Evolutionary conservation across 768 basidiomycete genomes (phyloP).

Genomic region (Boletales sp.): DNA sequence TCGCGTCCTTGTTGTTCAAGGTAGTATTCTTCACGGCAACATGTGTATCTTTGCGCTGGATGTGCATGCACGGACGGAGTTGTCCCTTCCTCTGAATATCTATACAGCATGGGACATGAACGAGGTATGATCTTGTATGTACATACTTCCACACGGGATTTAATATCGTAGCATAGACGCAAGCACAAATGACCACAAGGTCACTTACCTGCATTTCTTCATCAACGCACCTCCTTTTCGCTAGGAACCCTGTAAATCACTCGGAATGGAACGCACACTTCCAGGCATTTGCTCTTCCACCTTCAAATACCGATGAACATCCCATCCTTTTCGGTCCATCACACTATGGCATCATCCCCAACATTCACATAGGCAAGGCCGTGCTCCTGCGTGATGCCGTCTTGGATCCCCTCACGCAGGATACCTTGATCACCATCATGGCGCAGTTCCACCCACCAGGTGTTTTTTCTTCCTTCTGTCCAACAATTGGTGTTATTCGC

Average conservation of each 20-base stretch:
- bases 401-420: too few relatives aligned
- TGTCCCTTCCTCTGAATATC: slow-evolving; percentile 1
- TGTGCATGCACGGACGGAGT: slow-evolving; percentile 5
- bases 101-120: neutral
- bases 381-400: too few relatives aligned
- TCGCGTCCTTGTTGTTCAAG: slow-evolving; percentile 6
- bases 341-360: too few relatives aligned
- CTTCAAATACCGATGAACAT: too few relatives aligned
- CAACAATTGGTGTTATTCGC: too few relatives aligned
- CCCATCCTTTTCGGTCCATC: too few relatives aligned
- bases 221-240: slow-evolving; percentile 19
- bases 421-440: too few relatives aligned
- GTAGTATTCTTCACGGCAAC: neutral
- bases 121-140: neutral
- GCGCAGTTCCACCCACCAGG: too few relatives aligned
- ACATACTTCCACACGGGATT: neutral
- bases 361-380: too few relatives aligned
- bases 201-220: slow-evolving; percentile 9
- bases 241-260: neutral
- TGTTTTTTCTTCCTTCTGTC: too few relatives aligned
- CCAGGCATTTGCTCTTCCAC: too few relatives aligned
- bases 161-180: neutral
- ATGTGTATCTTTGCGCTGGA: slow-evolving; percentile 9
- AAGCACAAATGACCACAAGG: neutral
- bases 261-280: too few relatives aligned